Base-by-base conservation (phyloP, 2,329 filamentous ascomycete species). In the Colletotrichum sp. region DNA sequence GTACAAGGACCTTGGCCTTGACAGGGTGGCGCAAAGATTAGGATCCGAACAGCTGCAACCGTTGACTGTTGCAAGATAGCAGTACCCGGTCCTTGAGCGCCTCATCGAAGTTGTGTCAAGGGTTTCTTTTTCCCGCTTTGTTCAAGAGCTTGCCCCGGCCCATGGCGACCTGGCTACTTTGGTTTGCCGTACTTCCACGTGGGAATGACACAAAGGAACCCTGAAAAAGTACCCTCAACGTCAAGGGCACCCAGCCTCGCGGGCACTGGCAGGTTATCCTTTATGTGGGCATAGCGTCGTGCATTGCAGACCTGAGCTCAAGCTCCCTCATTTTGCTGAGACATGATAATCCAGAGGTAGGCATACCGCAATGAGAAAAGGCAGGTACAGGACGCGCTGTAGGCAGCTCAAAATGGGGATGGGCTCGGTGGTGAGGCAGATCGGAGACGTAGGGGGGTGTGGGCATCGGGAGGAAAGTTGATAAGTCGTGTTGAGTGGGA, bases 401-500 rank as follows among this genome's bases (percentile, higher is more conserved):
- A 72, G 39, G 13, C n/a, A 55, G 25, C 72, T 62, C 30, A 43
- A 72, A 27, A 15, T 36, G 55, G 68, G 55, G 32, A 52, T 30
- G 16, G 58, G 16, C 25, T 66, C 62, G 55, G 61, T 56, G 22
- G 66, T 60, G 69, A 71, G 68, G 48, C 48, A 27, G 68, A 39
- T 43, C 18, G 52, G 25, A 56, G 64, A 69, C 56, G 48, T 62
- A 68, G 48, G 70, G 70, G 34, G 70, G 70, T 76, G 64, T 48
- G 74, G 70, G 62, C 70, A 76, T 69, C 70, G 27, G 48, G 27
- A 18, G 22, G 25, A 58, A 48, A 56, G 48, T 74, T 60, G 39
- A 74, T 65, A 76, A 60, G 70, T 72, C 39, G 15, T 15, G 66
- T 60, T 32, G n/a, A 67, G 66, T 62, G 16, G 58, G 43, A 70